These are phyloP conservation scores for Debaryomyces subglobosus DNA, from an alignment of 1,139 yeast genomes.

Conservation along the genomic window DNA sequence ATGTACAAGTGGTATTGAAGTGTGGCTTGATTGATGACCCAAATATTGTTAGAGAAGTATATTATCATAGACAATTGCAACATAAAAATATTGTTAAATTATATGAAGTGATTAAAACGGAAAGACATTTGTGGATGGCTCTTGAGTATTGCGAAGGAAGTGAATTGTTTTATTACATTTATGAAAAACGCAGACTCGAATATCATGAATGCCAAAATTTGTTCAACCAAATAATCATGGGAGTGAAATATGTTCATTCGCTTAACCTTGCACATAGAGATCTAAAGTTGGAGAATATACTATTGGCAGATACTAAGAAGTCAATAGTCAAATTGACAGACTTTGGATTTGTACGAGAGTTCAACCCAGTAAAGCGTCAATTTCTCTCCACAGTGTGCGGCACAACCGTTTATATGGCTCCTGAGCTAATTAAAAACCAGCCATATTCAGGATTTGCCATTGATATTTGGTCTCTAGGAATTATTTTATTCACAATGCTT, in stretches of 20 bases:
- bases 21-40: constrained; percentile 84
- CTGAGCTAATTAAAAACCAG: constrained; percentile 71
- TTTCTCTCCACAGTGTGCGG: constrained; percentile 87
- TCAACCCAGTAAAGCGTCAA: constrained; percentile 50
- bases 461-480: constrained; percentile 93
- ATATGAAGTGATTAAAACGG: constrained; percentile 85
- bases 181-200: constrained; percentile 57
- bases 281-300: constrained; percentile 80
- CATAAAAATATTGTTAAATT: constrained; percentile 85
- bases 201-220: constrained; percentile 57
- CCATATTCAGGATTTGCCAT: constrained; percentile 81
- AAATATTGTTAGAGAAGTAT: constrained; percentile 88
- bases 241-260: constrained; percentile 83
- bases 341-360: constrained; percentile 92
- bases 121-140: constrained; percentile 80
- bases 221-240: constrained; percentile 79
- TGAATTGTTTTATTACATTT: constrained; percentile 77
- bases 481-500: constrained; percentile 85
- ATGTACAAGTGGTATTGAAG: constrained; percentile 79
- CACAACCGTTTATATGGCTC: constrained; percentile 96
- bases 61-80: constrained; percentile 80
- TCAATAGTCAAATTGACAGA: constrained; percentile 73
- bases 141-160: constrained; percentile 90
- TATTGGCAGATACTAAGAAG: constrained; percentile 68
- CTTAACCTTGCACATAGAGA: constrained; percentile 88